Conservation (phyloP, 805 yeast species). For the Wickerhamomyces canadensis region DNA sequence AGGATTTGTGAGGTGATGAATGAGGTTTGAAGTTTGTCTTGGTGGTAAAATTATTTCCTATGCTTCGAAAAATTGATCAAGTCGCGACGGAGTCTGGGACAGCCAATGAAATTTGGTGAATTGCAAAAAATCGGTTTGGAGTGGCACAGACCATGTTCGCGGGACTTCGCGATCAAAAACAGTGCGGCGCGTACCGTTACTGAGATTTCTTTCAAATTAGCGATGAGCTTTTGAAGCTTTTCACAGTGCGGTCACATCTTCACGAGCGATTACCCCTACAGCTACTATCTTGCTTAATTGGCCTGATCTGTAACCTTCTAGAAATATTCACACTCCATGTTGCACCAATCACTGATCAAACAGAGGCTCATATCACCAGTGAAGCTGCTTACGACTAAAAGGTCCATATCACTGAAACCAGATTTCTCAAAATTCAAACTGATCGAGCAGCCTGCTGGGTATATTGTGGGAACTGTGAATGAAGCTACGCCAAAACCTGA, state of each 20-base stretch:
- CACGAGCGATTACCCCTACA: no score
- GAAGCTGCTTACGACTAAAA: neutral
- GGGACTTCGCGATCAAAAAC: no score
- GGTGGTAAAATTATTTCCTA: neutral
- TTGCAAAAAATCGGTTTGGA: slow-evolving; percentile 12
- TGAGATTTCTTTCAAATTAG: no score
- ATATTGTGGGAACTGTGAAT: slow-evolving; percentile 65
- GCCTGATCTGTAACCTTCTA: no score
- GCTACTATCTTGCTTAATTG: no score
- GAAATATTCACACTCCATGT: neutral
- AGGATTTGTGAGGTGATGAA: no score
- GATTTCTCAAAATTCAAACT: slow-evolving; percentile 33
- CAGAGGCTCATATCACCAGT: neutral
- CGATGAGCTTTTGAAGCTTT: no score
- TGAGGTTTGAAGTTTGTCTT: no score
- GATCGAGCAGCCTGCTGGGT: slow-evolving; percentile 68
- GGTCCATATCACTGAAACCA: slow-evolving; percentile 15
- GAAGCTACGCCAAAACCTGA: slow-evolving; percentile 64
- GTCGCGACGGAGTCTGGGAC: neutral
- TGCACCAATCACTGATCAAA: neutral
- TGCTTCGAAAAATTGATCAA: slow-evolving; percentile 1
- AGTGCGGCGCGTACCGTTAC: no score
- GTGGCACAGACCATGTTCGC: no score
- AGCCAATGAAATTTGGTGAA: slow-evolving; percentile 17
- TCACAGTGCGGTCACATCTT: no score